Conservation (phyloP, 2,329 filamentous ascomycete species). For the Pyricularia grisea region DNA sequence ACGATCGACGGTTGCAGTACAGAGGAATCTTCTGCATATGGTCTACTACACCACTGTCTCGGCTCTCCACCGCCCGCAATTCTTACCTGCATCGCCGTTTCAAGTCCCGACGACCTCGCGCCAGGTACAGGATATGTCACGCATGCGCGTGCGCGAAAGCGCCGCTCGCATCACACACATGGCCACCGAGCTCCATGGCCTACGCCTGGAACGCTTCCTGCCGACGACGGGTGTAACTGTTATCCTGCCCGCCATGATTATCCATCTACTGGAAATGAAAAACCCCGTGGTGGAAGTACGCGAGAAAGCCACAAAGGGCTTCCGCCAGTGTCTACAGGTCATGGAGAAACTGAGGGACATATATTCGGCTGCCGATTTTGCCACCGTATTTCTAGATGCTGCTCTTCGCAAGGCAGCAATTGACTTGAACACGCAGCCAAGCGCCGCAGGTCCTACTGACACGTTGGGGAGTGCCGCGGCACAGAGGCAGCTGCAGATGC, state of each 20-base stretch:
- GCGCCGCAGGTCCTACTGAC: conserved; percentile 20
- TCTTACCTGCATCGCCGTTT: conserved; percentile 63
- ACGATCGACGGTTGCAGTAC: conserved; percentile 51
- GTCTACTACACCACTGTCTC: conserved; percentile 88
- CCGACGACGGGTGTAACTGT: conserved; percentile 89
- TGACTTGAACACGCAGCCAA: conserved; percentile 40
- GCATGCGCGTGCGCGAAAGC: conserved; percentile 72
- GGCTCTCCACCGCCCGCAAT: conserved; percentile 83
- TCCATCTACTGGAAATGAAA: conserved; percentile 88
- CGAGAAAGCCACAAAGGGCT: conserved; percentile 66
- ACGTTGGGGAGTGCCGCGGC: conserved; percentile 13
- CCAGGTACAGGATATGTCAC: conserved; percentile 73
- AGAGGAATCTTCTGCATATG: conserved; percentile 85
- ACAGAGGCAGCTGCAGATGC: not conserved
- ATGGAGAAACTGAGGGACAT: conserved; percentile 81
- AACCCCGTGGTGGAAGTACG: conserved; percentile 64
- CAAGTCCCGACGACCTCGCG: conserved; percentile 44
- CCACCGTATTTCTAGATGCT: conserved; percentile 88
- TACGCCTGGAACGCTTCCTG: conserved; percentile 67
- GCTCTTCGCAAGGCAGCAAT: conserved; percentile 82
- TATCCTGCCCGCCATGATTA: conserved; percentile 85
- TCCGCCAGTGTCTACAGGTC: conserved; percentile 87
- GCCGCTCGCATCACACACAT: conserved; percentile 81
- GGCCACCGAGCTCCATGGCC: conserved; percentile 63
- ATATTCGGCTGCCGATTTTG: conserved; percentile 90